phyloP scores from a whole-genome alignment of 106 monocot genomes.

The Narthecium ossifragum region DNA sequence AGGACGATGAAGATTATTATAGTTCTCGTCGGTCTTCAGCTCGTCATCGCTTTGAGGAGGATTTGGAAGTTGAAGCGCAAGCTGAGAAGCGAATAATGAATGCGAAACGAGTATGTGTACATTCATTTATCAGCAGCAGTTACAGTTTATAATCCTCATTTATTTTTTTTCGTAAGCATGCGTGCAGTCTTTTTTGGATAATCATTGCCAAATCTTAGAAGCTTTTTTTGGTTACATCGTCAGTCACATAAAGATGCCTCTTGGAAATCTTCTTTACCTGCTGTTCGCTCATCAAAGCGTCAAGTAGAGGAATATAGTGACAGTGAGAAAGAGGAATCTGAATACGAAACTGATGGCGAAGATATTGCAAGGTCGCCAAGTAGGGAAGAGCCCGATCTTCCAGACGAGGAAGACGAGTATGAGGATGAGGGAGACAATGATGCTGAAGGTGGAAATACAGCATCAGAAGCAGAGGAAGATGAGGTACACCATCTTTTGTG shows the following conservation, averaged over 20 bases:
- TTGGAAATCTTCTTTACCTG: slow-evolving; percentile 36
- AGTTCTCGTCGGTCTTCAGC: slow-evolving; percentile 45
- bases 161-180: no score
- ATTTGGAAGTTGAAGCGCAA: slow-evolving; percentile 71
- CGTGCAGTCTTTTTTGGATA: no score
- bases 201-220: no score
- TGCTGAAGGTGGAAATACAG: slow-evolving; percentile 35
- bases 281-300: slow-evolving; percentile 41
- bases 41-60: slow-evolving; percentile 69
- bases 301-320: slow-evolving; percentile 58
- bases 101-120: slow-evolving; percentile 74
- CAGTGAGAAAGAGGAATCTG: slow-evolving; percentile 85
- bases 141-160: no score
- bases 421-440: slow-evolving; percentile 62
- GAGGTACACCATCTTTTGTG: no score
- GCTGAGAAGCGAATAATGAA: slow-evolving; percentile 82
- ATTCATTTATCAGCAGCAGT: no score
- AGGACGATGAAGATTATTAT: slow-evolving; percentile 87
- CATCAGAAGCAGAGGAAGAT: slow-evolving; percentile 63
- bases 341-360: slow-evolving; percentile 92
- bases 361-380: slow-evolving; percentile 53
- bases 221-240: no score
- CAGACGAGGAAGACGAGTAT: slow-evolving; percentile 69
- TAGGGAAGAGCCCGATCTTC: slow-evolving; percentile 37
- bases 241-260: slow-evolving; percentile 31